These are phyloP conservation scores for Closterium sp. DNA, from an alignment of 139 green algal genomes.

Conservation along the genomic window DNA sequence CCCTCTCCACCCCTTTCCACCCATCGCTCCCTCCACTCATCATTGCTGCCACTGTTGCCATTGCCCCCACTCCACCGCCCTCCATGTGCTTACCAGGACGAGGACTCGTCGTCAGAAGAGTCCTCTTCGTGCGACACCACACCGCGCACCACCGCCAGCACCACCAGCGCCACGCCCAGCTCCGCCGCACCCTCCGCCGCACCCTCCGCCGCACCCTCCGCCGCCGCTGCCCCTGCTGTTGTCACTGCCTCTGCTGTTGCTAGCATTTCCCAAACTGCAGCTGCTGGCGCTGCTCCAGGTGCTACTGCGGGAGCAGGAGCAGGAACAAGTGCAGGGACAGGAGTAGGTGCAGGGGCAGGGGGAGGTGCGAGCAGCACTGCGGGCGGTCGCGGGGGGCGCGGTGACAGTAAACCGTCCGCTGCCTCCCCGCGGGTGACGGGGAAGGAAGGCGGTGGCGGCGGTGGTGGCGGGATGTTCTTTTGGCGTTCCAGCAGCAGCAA, in stretches of 20 bases:
- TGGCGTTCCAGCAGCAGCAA: background rate
- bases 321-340: background rate
- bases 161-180: background rate
- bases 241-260: too few relatives aligned
- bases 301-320: background rate
- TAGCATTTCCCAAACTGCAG: too few relatives aligned
- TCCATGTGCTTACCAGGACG: background rate
- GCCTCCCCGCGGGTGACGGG: background rate
- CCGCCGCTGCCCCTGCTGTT: background rate
- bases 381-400: too few relatives aligned
- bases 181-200: too few relatives aligned
- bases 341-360: background rate
- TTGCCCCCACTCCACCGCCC: too few relatives aligned
- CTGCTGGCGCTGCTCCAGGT: background rate
- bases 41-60: too few relatives aligned
- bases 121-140: background rate
- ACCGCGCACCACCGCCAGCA: background rate
- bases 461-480: background rate
- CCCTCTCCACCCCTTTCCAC: background rate
- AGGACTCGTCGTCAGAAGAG: background rate
- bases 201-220: too few relatives aligned
- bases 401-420: background rate
- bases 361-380: background rate
- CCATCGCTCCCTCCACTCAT: too few relatives aligned
- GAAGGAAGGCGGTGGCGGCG: background rate